Evolutionary conservation across 1,139 yeast species (phyloP).

Genomic region (Pneumocystis sp.): DNA sequence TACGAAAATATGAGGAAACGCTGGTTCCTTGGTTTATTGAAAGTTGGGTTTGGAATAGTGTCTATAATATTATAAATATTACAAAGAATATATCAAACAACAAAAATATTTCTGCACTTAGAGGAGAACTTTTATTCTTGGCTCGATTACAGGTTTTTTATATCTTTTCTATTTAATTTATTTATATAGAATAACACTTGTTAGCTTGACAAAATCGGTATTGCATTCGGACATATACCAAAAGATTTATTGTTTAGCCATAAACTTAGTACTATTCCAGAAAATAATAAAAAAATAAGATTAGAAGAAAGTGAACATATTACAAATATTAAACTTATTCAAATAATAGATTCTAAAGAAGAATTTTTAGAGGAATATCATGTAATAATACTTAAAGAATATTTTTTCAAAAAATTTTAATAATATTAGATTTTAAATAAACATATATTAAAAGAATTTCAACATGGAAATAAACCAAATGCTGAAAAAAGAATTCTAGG

Average conservation of each 20-base stretch:
- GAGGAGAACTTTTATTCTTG: neutral
- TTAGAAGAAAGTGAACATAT: neutral
- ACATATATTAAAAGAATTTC: slow-evolving; percentile 23
- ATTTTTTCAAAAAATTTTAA: neutral
- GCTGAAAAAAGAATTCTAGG: slow-evolving; percentile 34
- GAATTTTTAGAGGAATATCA: neutral
- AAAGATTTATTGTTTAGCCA: neutral
- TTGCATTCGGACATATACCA: neutral
- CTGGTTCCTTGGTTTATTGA: neutral
- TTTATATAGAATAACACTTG: neutral
- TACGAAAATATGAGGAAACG: neutral
- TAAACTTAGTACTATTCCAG: neutral
- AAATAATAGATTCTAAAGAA: neutral
- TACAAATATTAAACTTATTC: neutral
- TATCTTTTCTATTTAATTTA: neutral
- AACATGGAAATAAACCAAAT: slow-evolving; percentile 23
- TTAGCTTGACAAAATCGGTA: neutral
- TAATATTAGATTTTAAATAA: slow-evolving; percentile 16
- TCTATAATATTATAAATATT: neutral
- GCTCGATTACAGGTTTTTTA: neutral
- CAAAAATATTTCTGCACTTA: neutral
- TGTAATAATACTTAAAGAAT: neutral
- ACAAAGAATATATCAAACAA: neutral
- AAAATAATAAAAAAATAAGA: neutral
- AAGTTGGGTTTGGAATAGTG: neutral